Base-by-base conservation (phyloP, 257 asterid genomes). In the Prunella vulgaris region DNA sequence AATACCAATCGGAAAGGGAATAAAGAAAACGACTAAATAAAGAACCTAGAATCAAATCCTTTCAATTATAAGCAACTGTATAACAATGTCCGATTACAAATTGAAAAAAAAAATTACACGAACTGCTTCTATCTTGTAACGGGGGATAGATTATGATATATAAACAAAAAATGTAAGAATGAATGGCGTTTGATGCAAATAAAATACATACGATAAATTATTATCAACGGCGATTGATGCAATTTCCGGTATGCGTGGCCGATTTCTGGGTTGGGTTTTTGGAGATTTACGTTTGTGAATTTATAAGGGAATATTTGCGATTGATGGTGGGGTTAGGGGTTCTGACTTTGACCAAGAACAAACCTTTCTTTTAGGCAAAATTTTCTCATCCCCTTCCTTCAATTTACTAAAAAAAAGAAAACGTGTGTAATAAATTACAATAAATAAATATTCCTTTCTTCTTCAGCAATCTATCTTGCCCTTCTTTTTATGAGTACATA, bases 341-440 rank as follows among this genome's bases (percentile, higher is more conserved):
- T 74, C 76, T 71, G 81, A 71, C 79, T 74, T 78, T 78, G 83
- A 83, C 88, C 82, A 80, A 53, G 60, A 66, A 79, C 72, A 62
- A 53, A 48, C 87, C 90, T 72, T 60, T 53, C 64, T 60, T 84
- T 76, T 78, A 76, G 87, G 77, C 90, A 52, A 27, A 13, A 71
- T 82, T 81, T 79, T 76, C 88, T 83, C 87, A 74, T 64, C 71
- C 30, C 66, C 8, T 38, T 5, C 7, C 42, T 22, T 40, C 15
- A 48, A 42, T 78, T 74, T 64, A 37, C 70, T 69, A 25, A 53
- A 60, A 58, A 37, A 24, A 30, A 32, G 6, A 32, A 4, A 28
- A 6, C 5, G 5, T 3, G 5, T 0, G 5, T 5, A 27, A 12
- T 7, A 9, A 10, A 25, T 48, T 20, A 7, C 2, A 68, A 61